Evolutionary conservation across 257 asterid species (phyloP).

Genomic region (Eucommia ulmoides): DNA sequence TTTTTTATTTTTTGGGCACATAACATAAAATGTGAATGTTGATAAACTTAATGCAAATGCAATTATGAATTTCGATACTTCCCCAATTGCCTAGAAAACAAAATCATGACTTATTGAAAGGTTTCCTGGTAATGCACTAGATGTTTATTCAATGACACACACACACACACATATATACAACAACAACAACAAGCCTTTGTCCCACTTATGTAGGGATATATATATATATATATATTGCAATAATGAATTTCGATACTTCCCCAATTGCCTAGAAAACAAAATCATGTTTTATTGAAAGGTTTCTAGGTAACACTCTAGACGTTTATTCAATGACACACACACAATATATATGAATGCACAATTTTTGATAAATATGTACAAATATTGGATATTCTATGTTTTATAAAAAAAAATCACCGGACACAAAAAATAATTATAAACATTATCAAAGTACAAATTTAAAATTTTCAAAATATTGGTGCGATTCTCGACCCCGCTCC

Average conservation of each 20-base stretch:
- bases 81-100: neutral
- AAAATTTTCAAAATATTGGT: no score
- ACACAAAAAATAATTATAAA: no score
- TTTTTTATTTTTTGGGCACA: neutral
- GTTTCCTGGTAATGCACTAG: neutral
- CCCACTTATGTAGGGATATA: no score
- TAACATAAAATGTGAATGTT: neutral
- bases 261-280: neutral
- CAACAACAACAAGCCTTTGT: no score
- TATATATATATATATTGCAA: no score
- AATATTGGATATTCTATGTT: no score
- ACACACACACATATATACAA: no score
- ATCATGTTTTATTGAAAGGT: neutral
- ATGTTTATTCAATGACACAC: neutral
- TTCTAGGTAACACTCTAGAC: neutral
- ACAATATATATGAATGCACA: no score
- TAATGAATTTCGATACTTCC: neutral
- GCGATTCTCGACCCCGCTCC: no score
- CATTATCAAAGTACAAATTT: no score
- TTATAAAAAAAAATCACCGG: no score
- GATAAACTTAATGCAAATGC: neutral
- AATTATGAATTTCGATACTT: neutral
- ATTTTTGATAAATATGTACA: no score
- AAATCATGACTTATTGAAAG: neutral
- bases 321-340: neutral